phyloP scores from a whole-genome alignment of 352 stramenopile species.

The Pythium phragmiticola region DNA sequence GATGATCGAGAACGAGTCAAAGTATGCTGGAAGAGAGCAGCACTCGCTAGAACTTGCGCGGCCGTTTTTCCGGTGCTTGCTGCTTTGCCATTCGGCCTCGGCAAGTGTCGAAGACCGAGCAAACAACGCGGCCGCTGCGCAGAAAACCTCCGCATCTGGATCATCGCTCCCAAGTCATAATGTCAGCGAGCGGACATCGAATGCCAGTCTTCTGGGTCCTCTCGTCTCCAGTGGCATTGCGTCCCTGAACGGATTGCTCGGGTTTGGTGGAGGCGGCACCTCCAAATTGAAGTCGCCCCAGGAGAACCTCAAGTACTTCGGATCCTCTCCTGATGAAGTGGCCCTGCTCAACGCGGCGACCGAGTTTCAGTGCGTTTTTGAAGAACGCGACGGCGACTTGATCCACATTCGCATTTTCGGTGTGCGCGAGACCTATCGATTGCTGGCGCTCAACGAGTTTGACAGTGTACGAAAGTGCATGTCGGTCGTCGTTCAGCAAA shows the following conservation, averaged over 20 bases:
- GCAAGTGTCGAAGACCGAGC: slow-evolving; percentile 48
- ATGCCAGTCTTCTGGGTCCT: slow-evolving; percentile 27
- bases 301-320: slow-evolving; percentile 50
- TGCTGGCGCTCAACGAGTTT: slow-evolving; percentile 85
- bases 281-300: slow-evolving; percentile 15
- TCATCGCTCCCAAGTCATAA: slow-evolving; percentile 16
- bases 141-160: slow-evolving; percentile 12
- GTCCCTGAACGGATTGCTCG: slow-evolving; percentile 12
- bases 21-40: slow-evolving; percentile 49
- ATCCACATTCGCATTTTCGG: slow-evolving; percentile 80
- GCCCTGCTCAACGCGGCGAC: slow-evolving; percentile 72
- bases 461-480: slow-evolving; percentile 87
- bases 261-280: background rate
- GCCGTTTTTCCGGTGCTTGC: slow-evolving; percentile 77
- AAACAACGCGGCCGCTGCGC: background rate
- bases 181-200: slow-evolving; percentile 30
- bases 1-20: slow-evolving; percentile 58
- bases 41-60: slow-evolving; percentile 57
- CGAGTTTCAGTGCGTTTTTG: slow-evolving; percentile 81
- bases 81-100: slow-evolving; percentile 80
- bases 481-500: slow-evolving; percentile 71
- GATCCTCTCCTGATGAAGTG: slow-evolving; percentile 83
- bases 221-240: slow-evolving; percentile 11
- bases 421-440: slow-evolving; percentile 63
- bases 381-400: slow-evolving; percentile 72